Evolutionary conservation across 2,329 filamentous ascomycete genomes (phyloP).

Genomic region (Metarhizium rileyi): DNA sequence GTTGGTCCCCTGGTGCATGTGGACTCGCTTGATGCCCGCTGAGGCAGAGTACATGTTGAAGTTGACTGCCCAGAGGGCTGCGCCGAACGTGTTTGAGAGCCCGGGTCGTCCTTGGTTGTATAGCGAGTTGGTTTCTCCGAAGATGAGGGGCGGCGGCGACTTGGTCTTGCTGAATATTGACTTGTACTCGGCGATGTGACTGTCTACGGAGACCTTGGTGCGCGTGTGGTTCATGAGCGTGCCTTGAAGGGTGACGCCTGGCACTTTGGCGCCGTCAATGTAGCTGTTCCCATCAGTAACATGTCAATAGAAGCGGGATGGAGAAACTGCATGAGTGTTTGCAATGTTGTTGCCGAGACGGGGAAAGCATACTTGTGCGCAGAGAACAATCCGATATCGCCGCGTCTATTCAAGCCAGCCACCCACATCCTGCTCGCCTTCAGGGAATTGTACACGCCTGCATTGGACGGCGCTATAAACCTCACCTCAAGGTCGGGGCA

Average conservation of each 20-base stretch:
- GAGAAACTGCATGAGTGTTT: not conserved
- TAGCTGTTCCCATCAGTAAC: slow-evolving; percentile 35
- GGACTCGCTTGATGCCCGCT: slow-evolving; percentile 44
- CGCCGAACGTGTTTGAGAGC: slow-evolving; percentile 55
- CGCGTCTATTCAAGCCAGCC: slow-evolving; percentile 40
- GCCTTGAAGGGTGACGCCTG: slow-evolving; percentile 50
- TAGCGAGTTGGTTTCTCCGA: slow-evolving; percentile 53
- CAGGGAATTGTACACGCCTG: slow-evolving; percentile 45
- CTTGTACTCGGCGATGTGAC: slow-evolving; percentile 37
- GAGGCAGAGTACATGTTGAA: slow-evolving; percentile 50
- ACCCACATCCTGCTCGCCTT: slow-evolving; percentile 40
- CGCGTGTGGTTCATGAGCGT: slow-evolving; percentile 55
- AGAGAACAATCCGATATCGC: slow-evolving; percentile 42
- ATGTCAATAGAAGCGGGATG: not conserved
- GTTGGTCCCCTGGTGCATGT: slow-evolving; percentile 56
- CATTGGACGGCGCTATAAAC: slow-evolving; percentile 39
- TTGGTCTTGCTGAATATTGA: slow-evolving; percentile 22
- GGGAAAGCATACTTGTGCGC: slow-evolving; percentile 43
- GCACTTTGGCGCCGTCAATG: slow-evolving; percentile 48
- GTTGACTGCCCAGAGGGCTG: slow-evolving; percentile 54
- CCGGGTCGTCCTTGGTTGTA: slow-evolving; percentile 52
- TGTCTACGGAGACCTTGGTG: slow-evolving; percentile 31
- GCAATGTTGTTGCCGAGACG: not conserved
- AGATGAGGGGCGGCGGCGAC: slow-evolving; percentile 37
- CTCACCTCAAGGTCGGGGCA: slow-evolving; percentile 40